Evolutionary conservation across 257 asterid genomes (phyloP), one percentile per base, ranked within the genome.

Genomic region (Lycium ferocissimum): DNA sequence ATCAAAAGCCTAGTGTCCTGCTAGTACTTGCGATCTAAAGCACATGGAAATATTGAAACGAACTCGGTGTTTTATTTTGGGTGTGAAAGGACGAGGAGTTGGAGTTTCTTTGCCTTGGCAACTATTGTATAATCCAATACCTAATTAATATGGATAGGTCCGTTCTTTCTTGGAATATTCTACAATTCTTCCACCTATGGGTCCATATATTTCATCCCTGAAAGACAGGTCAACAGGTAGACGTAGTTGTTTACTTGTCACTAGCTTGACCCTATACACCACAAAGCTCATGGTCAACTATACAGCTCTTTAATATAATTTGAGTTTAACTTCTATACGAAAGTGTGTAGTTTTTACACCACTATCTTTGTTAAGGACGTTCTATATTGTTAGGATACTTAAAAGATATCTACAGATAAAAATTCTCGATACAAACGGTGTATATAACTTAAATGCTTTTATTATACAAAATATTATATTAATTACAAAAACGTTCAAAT

Each of bases 241-340:
- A 51, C 43, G 45, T 75, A 51, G 61, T 75, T 49, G 61, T 49
- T 75, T 49, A 20, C 12, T 61, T 75, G 81, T 75, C 81, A 75
- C 61, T 20, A 47, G 20, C 61, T 12, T 75, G 13, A 20, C 43
- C 37, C 61, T 70, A 2, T 70, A 22, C 78, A 69, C 53, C 53
- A 70, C 13, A 38, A 38, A 37, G 7, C 22, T 73, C 59, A 20
- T 73, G 6, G 80, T 47, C 59, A 73, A 73, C 40, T 43, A 71
- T 43, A 71, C 79, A 40, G 9, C 54, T 71, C 37, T 43, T 40
- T 40, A 40, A 40, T 40, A 40, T 40, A 40, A 4, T 40, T 40
- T 26, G 33, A 1, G 33, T 26, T 26, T 26, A 26, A 26, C 33
- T 26, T 26, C 33, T 26, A 26, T 26, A 26, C 33, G 33, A 26